phyloP scores from a whole-genome alignment of 176 grass and related monocot genomes.

The Raddia distichophylla region DNA sequence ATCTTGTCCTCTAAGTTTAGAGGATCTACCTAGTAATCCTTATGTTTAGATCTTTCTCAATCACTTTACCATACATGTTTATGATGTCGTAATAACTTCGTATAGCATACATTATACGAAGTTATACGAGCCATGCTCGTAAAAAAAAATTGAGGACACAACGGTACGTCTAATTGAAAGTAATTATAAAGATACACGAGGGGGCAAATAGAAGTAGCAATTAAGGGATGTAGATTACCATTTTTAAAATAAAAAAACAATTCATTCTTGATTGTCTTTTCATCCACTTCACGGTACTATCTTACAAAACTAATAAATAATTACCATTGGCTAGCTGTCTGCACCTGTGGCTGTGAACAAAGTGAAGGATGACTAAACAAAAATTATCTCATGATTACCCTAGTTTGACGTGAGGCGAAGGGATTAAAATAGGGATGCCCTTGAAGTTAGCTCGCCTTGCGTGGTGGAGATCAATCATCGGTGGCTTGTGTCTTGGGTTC shows the following conservation, averaged over 20 bases:
- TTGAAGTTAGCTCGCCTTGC: not conserved
- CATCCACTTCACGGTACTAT: not conserved
- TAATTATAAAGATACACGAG: no score
- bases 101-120: no score
- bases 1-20: no score
- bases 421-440: conserved; percentile 21
- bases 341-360: not conserved
- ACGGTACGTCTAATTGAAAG: no score
- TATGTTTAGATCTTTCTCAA: no score
- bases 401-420: conserved; percentile 26
- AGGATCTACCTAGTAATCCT: no score
- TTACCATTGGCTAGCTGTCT: not conserved
- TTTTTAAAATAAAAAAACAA: not conserved
- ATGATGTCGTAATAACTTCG: no score
- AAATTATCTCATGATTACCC: not conserved
- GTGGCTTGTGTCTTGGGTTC: not conserved
- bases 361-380: not conserved
- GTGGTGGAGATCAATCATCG: not conserved
- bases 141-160: no score
- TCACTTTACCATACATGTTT: no score
- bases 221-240: no score
- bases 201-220: no score
- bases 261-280: not conserved
- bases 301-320: not conserved
- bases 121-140: no score